A percentile compares a stretch with the other conserved stretches of the same genome.
Evolutionary conservation across 192 early-diverging fungal genomes (phyloP).

Genomic region (Coemansia sp.): DNA sequence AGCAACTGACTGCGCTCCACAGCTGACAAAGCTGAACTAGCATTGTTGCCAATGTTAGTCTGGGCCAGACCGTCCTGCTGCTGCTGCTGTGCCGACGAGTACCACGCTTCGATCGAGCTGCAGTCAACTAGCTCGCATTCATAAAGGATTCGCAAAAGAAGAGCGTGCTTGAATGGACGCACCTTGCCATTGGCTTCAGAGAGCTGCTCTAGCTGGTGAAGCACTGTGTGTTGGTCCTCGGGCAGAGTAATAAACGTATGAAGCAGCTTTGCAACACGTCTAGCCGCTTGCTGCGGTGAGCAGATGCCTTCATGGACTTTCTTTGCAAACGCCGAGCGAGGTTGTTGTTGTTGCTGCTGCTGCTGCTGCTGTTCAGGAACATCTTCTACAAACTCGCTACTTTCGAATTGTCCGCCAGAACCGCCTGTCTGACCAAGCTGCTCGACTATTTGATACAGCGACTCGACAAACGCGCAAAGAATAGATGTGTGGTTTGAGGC

Average conservation of each 20-base stretch:
- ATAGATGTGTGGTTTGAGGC: constrained; percentile 36
- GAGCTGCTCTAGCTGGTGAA: constrained; percentile 47
- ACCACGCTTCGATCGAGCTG: constrained; percentile 36
- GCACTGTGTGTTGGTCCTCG: constrained; percentile 41
- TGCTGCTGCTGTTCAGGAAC: neutral
- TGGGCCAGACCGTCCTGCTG: neutral
- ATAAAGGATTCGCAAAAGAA: constrained; percentile 43
- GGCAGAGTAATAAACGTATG: constrained; percentile 40
- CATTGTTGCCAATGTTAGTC: neutral
- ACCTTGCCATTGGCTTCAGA: constrained; percentile 35
- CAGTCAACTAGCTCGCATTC: constrained; percentile 47
- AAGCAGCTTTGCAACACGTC: constrained; percentile 39
- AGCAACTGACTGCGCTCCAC: constrained; percentile 31
- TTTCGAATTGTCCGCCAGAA: neutral
- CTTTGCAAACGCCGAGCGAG: constrained; percentile 44
- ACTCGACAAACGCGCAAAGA: constrained; percentile 52
- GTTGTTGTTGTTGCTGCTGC: neutral
- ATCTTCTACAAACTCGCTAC: neutral
- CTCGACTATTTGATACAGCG: constrained; percentile 40
- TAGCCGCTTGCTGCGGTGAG: constrained; percentile 25
- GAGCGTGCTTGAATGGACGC: constrained; percentile 23
- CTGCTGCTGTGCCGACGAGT: constrained; percentile 13
- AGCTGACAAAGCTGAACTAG: neutral
- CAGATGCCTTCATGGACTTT: constrained; percentile 21
- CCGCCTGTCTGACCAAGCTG: neutral